These are phyloP conservation scores for Auriscalpium microsporum DNA, from an alignment of 768 basidiomycete genomes.

Conservation along the genomic window DNA sequence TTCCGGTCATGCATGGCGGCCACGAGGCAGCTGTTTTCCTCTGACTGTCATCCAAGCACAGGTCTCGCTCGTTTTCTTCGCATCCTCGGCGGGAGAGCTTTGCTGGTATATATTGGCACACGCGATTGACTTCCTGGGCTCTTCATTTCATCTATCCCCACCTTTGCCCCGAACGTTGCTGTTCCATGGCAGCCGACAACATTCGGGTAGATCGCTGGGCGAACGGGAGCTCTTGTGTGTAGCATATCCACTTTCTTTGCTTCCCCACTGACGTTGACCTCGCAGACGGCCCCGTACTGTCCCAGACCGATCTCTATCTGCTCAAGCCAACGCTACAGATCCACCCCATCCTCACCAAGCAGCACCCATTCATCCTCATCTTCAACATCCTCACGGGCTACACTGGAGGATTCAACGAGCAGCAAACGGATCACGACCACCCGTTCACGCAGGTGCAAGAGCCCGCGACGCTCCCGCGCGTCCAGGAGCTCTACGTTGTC, in stretches of 20 bases:
- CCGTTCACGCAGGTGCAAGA: conserved; percentile 35
- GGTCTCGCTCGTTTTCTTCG: too few species aligned
- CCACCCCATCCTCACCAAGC: conserved; percentile 57
- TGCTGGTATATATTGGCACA: too few species aligned
- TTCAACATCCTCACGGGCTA: conserved; percentile 64
- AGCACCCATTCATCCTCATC: conserved; percentile 48
- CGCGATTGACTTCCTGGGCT: too few species aligned
- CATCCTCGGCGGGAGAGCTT: too few species aligned
- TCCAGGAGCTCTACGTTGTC: conserved; percentile 28
- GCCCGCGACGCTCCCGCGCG: conserved; percentile 31
- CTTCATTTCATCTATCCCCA: too few species aligned
- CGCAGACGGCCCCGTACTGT: conserved; percentile 70
- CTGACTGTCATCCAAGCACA: too few species aligned
- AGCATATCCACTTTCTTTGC: not conserved
- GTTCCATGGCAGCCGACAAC: not conserved
- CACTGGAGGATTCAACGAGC: conserved; percentile 53
- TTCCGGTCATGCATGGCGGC: too few species aligned
- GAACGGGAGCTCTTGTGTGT: conserved; percentile 10
- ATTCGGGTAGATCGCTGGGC: conserved; percentile 12
- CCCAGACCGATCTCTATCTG: conserved; percentile 76
- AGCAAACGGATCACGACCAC: conserved; percentile 50
- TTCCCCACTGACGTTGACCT: not conserved
- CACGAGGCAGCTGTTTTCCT: too few species aligned
- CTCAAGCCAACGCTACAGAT: conserved; percentile 61
- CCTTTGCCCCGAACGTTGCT: too few species aligned